phyloP scores from a whole-genome alignment of 129 eudicot species.

The Scalesia atractyloides region DNA sequence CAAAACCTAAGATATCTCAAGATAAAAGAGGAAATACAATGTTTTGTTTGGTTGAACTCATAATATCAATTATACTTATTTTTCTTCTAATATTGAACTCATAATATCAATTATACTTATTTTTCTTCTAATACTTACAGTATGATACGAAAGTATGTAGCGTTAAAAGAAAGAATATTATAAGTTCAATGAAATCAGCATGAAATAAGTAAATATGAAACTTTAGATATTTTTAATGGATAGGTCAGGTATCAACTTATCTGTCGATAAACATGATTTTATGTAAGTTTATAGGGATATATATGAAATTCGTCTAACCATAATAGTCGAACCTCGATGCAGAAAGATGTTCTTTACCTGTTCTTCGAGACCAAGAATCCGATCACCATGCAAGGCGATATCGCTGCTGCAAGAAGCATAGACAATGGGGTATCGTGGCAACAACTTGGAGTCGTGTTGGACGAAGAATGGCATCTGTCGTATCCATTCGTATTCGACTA shows the following conservation, averaged over 20 bases:
- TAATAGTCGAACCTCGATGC: constrained; percentile 23
- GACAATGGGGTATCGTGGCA: constrained; percentile 91
- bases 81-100: too few species aligned
- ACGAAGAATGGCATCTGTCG: constrained; percentile 96
- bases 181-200: too few species aligned
- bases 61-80: too few species aligned
- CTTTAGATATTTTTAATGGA: too few species aligned
- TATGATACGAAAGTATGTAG: too few species aligned
- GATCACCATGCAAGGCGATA: constrained; percentile 90
- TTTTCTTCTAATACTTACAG: too few species aligned
- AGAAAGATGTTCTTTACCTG: constrained; percentile 70
- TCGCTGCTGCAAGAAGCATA: constrained; percentile 74
- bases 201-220: too few species aligned
- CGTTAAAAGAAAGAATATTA: too few species aligned
- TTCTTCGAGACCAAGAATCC: constrained; percentile 85
- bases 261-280: too few species aligned
- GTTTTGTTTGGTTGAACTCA: background rate
- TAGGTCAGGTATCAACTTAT: too few species aligned
- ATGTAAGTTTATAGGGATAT: too few species aligned
- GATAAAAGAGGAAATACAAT: background rate
- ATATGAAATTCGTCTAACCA: background rate
- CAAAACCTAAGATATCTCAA: background rate
- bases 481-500: constrained; percentile 79
- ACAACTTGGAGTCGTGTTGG: constrained; percentile 75
- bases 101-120: too few species aligned